phyloP scores from a whole-genome alignment of 2,329 filamentous ascomycete species.

The Alternaria sp. region DNA sequence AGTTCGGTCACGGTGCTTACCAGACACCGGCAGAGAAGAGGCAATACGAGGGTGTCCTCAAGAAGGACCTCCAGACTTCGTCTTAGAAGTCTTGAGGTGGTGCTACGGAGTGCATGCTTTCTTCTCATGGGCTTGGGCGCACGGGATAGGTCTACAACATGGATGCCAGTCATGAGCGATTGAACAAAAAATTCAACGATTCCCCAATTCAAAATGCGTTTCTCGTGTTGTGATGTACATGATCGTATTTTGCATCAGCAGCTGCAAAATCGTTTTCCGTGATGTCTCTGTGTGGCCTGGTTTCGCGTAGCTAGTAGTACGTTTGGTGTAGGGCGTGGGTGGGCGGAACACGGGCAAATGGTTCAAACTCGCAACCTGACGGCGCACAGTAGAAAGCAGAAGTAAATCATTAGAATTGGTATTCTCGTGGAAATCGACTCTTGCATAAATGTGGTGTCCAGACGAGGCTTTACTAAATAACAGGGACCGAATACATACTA shows the following conservation, averaged over 20 bases:
- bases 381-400: neutral
- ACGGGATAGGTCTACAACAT: slow-evolving; percentile 47
- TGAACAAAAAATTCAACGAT: slow-evolving; percentile 50
- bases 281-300: neutral
- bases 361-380: neutral
- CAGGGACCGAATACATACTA: neutral
- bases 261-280: neutral
- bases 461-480: neutral
- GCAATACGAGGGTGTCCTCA: slow-evolving; percentile 96
- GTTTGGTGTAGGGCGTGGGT: neutral
- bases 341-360: neutral
- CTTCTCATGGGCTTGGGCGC: slow-evolving; percentile 48
- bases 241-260: neutral
- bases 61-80: slow-evolving; percentile 84
- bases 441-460: neutral
- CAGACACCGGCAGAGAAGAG: slow-evolving; percentile 98
- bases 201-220: slow-evolving; percentile 42
- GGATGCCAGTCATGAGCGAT: slow-evolving; percentile 43
- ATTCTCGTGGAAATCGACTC: neutral
- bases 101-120: slow-evolving; percentile 41
- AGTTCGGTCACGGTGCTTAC: slow-evolving; percentile 99
- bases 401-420: neutral
- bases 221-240: neutral
- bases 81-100: slow-evolving; percentile 55
- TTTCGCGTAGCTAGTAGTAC: neutral